Evolutionary conservation across 352 stramenopile genomes (phyloP), one percentile per base, ranked within the genome.

Genomic region (Pythium sukuiense): DNA sequence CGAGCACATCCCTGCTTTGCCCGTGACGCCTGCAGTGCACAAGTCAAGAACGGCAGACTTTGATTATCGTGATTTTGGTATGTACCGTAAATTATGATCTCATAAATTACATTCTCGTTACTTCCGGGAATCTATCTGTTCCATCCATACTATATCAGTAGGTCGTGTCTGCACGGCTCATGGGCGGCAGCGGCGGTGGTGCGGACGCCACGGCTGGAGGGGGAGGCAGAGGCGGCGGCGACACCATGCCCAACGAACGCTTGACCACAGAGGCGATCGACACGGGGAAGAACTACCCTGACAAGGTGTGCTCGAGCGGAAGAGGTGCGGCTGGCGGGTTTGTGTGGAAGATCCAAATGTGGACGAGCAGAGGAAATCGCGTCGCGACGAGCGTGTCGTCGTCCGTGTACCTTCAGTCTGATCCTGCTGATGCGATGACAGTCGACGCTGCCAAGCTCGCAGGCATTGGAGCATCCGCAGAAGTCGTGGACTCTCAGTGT

Each of bases 271-370:
- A 88, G 13, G 53, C 56, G 0, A 13, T 62, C 1, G 81, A 90
- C 49, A 87, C 74, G 32, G 76, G 79, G 43, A 88, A 86, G 56
- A 77, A 61, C 67, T 79, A 69, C 49, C 33, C 20, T 3, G 77
- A 96, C 63, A 95, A 94, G 20, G 71, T 94, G 14, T 99, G 96
- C 60, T 54, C 74, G 8, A 69, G 88, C 63, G 94, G 94, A 20
- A 85, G 87, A 30, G 85, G 80, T n/a, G 76, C 79, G 59, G 88
- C 83, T 3, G 85, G 85, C 24, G 94, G 83, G 0, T 87, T 96
- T 39, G 85, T 89, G 16, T 99, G 95, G 93, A 97, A 94, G 35
- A 50, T 99, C 14, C 92, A 93, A 52, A 73, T 98, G 27, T 96
- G 88, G 71, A 98, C 95, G 1, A 69, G 81, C 8, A 59, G 75